Conservation (phyloP, 805 yeast species). For the Candida morakotiae region DNA sequence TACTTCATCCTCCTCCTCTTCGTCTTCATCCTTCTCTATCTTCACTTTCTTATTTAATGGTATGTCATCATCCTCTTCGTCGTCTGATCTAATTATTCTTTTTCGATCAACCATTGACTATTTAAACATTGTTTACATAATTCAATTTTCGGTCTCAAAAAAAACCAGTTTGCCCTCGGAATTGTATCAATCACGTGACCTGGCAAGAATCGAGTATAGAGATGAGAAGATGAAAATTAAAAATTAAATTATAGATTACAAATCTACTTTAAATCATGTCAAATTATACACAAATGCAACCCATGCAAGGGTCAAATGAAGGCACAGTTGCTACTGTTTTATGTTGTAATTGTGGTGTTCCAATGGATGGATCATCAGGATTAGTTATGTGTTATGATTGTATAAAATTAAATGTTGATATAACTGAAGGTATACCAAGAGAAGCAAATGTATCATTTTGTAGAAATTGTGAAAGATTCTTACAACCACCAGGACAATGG, state of each 20-base stretch:
- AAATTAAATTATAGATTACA: background rate
- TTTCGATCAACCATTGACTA: slow-evolving; percentile 31
- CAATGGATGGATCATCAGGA: slow-evolving; percentile 93
- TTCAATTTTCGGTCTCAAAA: slow-evolving; percentile 1
- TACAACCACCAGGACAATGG: slow-evolving; percentile 96
- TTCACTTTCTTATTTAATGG: slow-evolving; percentile 22
- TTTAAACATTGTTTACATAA: background rate
- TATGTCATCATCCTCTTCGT: slow-evolving; percentile 23
- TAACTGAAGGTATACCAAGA: slow-evolving; percentile 87
- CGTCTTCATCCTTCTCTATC: slow-evolving; percentile 16
- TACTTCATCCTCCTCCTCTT: slow-evolving; percentile 22
- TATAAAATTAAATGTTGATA: slow-evolving; percentile 87
- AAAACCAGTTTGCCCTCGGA: background rate
- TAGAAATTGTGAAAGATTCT: slow-evolving; percentile 92
- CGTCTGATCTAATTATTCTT: slow-evolving; percentile 23
- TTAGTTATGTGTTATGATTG: slow-evolving; percentile 97
- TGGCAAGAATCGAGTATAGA: background rate
- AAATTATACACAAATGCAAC: slow-evolving; percentile 42
- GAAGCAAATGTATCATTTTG: slow-evolving; percentile 93
- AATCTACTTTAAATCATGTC: slow-evolving; percentile 30
- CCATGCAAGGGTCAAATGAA: slow-evolving; percentile 19
- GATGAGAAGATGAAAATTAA: slow-evolving; percentile 6
- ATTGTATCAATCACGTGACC: slow-evolving; percentile 1
- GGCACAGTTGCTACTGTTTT: slow-evolving; percentile 68
- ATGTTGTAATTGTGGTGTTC: slow-evolving; percentile 98